These are phyloP conservation scores for Epichloe baconii DNA, from an alignment of 2,329 filamentous ascomycete species.

Conservation along the genomic window DNA sequence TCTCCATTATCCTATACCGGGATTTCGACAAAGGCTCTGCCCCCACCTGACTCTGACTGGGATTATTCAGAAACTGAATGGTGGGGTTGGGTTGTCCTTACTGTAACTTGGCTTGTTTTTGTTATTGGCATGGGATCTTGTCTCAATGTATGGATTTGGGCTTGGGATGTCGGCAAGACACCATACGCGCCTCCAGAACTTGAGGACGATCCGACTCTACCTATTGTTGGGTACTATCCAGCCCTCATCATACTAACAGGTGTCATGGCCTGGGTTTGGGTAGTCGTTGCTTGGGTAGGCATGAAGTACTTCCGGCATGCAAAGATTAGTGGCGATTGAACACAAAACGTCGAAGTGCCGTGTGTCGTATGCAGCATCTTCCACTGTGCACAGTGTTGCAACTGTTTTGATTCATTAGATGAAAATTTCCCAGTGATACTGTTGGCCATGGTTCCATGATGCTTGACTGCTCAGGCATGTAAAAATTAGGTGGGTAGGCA, in stretches of 20 bases:
- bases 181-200: constrained; percentile 91
- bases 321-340: constrained; percentile 60
- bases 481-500: too few relatives aligned
- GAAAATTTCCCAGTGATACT: too few relatives aligned
- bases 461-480: too few relatives aligned
- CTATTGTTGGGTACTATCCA: constrained; percentile 95
- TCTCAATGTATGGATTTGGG: constrained; percentile 93
- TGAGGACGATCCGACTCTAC: constrained; percentile 86
- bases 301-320: constrained; percentile 99
- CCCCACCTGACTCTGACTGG: constrained; percentile 47
- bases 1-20: constrained; percentile 47
- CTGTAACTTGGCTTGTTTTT: constrained; percentile 90
- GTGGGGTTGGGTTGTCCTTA: constrained; percentile 93
- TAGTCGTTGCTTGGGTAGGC: constrained; percentile 90
- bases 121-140: constrained; percentile 95
- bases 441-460: too few relatives aligned
- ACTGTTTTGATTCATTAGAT: too few relatives aligned
- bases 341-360: background rate
- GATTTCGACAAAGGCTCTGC: constrained; percentile 34
- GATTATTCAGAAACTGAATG: constrained; percentile 92
- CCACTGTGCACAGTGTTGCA: background rate
- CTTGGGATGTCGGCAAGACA: constrained; percentile 95
- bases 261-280: constrained; percentile 99
- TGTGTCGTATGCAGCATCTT: background rate
- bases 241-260: constrained; percentile 83